Percentiles rank a stretch among this genome's conserved stretches.
Evolutionary conservation across 2,329 filamentous ascomycete genomes (phyloP).

Genomic region (Emydomyces testavorans): DNA sequence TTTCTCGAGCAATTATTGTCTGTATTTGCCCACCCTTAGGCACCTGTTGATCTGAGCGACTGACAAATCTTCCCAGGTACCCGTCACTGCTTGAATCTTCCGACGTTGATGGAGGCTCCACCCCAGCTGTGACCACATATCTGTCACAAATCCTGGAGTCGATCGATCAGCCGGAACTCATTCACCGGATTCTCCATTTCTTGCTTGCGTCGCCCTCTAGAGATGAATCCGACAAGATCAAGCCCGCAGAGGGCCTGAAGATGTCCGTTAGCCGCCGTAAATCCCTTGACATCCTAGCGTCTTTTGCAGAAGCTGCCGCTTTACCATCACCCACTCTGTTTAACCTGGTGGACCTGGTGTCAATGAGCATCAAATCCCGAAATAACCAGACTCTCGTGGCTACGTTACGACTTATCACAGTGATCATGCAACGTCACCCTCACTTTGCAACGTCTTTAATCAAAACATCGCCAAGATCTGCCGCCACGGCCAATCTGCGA

Average conservation of each 20-base stretch:
- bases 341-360: conserved; percentile 80
- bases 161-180: conserved; percentile 84
- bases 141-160: conserved; percentile 81
- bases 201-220: conserved; percentile 61
- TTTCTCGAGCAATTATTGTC: conserved; percentile 90
- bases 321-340: conserved; percentile 74
- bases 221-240: conserved; percentile 26
- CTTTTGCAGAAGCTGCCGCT: conserved; percentile 64
- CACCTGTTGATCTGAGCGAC: conserved; percentile 6
- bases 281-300: conserved; percentile 74
- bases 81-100: conserved; percentile 93
- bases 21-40: conserved; percentile 12
- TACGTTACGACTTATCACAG: conserved; percentile 74
- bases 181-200: conserved; percentile 87
- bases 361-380: conserved; percentile 70
- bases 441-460: conserved; percentile 62
- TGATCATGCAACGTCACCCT: conserved; percentile 78
- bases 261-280: conserved; percentile 59
- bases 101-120: conserved; percentile 91
- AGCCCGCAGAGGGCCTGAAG: conserved; percentile 48
- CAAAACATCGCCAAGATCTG: conserved; percentile 37
- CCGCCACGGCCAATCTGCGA: conserved; percentile 20
- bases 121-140: conserved; percentile 89
- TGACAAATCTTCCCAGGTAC: conserved; percentile 47
- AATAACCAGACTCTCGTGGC: conserved; percentile 85